phyloP scores from a whole-genome alignment of 306 rosid species.

The Mimosa bimucronata region DNA sequence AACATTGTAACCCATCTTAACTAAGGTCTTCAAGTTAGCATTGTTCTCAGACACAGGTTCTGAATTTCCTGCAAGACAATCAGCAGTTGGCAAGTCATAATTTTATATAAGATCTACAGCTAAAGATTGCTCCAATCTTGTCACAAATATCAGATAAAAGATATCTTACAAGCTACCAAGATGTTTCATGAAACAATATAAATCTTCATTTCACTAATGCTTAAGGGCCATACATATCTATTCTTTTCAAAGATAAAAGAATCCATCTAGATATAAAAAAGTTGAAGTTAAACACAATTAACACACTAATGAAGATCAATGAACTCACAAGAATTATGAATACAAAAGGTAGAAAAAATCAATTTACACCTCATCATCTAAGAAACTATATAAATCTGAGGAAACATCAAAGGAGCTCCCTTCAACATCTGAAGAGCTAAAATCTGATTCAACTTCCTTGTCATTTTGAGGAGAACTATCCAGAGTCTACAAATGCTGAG shows the following conservation, averaged over 20 bases:
- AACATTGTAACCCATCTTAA: conserved; percentile 70
- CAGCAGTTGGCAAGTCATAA: background rate
- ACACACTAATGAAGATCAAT: conserved; percentile 19
- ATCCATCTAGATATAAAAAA: conserved; percentile 15
- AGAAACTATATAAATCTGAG: conserved; percentile 60
- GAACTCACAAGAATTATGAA: conserved; percentile 13
- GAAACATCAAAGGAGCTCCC: conserved; percentile 63
- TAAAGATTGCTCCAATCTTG: background rate
- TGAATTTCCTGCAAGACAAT: conserved; percentile 53
- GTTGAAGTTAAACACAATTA: conserved; percentile 16
- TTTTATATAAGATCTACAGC: conserved; percentile 9
- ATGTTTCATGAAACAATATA: conserved; percentile 12
- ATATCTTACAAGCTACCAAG: conserved; percentile 20
- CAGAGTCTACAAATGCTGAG: conserved; percentile 51
- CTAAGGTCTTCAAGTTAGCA: conserved; percentile 47
- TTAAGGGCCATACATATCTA: background rate
- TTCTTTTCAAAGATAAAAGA: conserved; percentile 15
- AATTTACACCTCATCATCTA: conserved; percentile 64
- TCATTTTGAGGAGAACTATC: conserved; percentile 66
- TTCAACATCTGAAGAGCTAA: conserved; percentile 56
- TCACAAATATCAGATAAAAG: conserved; percentile 14
- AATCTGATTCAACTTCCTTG: conserved; percentile 56
- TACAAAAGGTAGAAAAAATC: conserved; percentile 8
- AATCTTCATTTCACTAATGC: conserved; percentile 21
- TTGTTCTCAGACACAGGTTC: conserved; percentile 48